Evolutionary conservation across 768 basidiomycete genomes (phyloP), one percentile per base, ranked within the genome.

Genomic region (Pleurotus platypus): DNA sequence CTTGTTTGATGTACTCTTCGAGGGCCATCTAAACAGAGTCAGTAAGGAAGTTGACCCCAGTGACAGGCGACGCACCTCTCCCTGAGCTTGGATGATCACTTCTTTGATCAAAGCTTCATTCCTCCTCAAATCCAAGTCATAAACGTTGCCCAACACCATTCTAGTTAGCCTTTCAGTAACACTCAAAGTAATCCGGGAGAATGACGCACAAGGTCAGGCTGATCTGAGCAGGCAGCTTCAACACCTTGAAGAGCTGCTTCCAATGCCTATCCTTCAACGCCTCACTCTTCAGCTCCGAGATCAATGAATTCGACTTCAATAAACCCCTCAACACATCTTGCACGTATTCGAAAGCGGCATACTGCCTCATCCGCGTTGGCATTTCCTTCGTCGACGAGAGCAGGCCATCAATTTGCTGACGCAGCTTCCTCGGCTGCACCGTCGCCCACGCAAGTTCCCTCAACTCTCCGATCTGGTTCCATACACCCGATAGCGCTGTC

Each of bases 321-420:
- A 94, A 77, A 11, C 86, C 84, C 46, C 89, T 83, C 55, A 99
- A 78, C 18, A 88, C 81, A 43, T 99, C 96, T 67, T 98, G 95
- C 2, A 98, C 94, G 69, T 92, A 95, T 77, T 98, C 97, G 67
- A 98, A 99, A 0, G 97, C 97, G 7, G 94, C 92, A 70, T 99
- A 99, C 68, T 99, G 97, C 54, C 97, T 84, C 97, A 98, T 99
- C 59, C 95, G 81, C 38, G 92, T 96, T 1, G 97, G 97, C 96
- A 99, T 98, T 48, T 98, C 96, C 75, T 94, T 92, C 20, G 96
- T 98, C n/a, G 93, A 93, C 22, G 83, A 78, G 51, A 98, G 72
- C 46, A 98, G 79, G n/a, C 83, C 85, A 64, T 99, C 96, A 55
- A 99, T 86, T 61, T 93, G 90, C 66, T 95, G 92, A 63, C 97